A percentile compares a stretch with the other conserved stretches of the same genome.
Conservation (phyloP, 2,329 filamentous ascomycete genomes). For the Verticillium dahliae region DNA sequence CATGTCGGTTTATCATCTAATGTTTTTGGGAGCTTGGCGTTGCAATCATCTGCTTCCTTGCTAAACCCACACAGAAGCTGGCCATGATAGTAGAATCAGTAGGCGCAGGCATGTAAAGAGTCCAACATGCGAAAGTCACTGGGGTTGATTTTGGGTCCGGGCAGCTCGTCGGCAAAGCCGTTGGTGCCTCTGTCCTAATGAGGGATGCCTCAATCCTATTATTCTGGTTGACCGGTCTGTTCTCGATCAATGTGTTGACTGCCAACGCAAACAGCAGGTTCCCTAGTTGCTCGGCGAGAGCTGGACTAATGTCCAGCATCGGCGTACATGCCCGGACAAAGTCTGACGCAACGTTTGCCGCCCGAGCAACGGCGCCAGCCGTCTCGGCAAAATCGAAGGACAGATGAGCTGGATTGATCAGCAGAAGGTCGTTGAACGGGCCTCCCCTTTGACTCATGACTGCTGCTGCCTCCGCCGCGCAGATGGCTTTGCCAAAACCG, state of each 20-base stretch:
- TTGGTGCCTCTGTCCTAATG: background rate
- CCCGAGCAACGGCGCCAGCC: background rate
- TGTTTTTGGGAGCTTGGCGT: background rate
- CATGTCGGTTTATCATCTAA: background rate
- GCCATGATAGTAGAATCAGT: background rate
- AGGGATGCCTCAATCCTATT: background rate
- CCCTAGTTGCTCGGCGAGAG: background rate
- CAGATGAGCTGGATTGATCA: background rate
- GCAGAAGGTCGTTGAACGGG: background rate
- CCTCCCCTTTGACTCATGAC: background rate
- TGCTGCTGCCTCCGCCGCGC: background rate
- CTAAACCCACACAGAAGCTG: background rate
- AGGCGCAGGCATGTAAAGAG: background rate
- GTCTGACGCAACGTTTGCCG: background rate
- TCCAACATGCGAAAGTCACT: background rate
- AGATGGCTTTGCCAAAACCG: background rate
- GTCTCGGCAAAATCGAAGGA: background rate
- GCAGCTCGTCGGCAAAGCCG: background rate
- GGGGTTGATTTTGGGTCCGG: background rate
- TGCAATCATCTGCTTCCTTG: background rate
- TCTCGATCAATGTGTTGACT: background rate
- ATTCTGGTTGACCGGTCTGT: background rate
- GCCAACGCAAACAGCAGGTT: background rate
- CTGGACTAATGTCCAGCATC: background rate
- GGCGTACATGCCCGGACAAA: background rate